Evolutionary conservation across 805 yeast species (phyloP), one percentile per base, ranked within the genome.

Genomic region (Zygoascus flipseniorum): DNA sequence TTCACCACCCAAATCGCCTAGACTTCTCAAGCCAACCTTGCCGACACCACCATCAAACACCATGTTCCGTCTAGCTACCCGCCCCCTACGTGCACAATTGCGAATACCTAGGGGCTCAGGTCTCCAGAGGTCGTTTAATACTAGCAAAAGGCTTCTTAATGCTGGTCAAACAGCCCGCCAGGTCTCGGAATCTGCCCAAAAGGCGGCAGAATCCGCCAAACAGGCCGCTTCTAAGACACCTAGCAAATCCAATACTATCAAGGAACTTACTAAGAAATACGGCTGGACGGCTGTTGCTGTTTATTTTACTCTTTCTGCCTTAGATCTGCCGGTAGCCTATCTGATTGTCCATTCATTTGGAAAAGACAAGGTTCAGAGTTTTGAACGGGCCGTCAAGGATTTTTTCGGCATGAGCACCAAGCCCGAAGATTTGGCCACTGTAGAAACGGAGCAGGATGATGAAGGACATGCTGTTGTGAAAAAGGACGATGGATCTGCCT

Each of bases 251-350:
- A 43, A 52, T 55, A 52, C 61, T 6, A 52, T 72, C 51, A 87
- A 81, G 66, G 83, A 79, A 10, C 73, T 93, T 57, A 77, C 86
- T 63, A 83, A 86, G 64, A 85, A 86, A 64, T 93, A 93, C 67
- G 99, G 99, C 0, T 89, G 85, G 72, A 80, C 95, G 16, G 97
- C 96, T 0, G 71, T 92, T 13, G 96, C 89, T 13, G 88, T 92
- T 0, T 93, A 93, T 64, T 61, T 89, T 19, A 84, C 78, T 1
- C 66, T 93, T n/a, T 76, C 87, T 1, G 73, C 76, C 20, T 68
- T 93, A 28, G 98, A 93, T 65, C 74, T 87, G 58, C 97, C 98
- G 1, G 57, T 89, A 2, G 87, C 95, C 66, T 93, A 83, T 66
- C 57, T 86, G 8, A 62, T 86, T 31, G 98, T 93, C 11, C 97